Evolutionary conservation across 768 basidiomycete genomes (phyloP).

Genomic region (Amanita subjunquillea): DNA sequence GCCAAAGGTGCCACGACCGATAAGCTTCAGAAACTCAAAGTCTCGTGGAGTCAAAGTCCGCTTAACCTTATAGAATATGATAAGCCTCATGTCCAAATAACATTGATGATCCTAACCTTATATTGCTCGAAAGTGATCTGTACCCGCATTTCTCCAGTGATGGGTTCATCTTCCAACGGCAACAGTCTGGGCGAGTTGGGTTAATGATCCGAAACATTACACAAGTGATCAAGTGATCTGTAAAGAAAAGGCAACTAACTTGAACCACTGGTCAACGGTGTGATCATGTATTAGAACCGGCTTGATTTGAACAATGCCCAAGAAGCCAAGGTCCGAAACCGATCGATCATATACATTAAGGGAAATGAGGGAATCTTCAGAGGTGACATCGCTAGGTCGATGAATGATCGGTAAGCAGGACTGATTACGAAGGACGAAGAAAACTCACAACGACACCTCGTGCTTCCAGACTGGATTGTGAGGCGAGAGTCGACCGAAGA

Average conservation of each 20-base stretch:
- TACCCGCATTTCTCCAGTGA: slow-evolving; percentile 89
- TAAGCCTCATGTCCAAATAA: slow-evolving; percentile 7
- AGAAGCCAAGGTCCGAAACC: slow-evolving; percentile 76
- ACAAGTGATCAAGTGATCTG: slow-evolving; percentile 4
- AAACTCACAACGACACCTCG: slow-evolving; percentile 92
- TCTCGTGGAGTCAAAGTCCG: slow-evolving; percentile 86
- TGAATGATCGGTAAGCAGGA: not conserved
- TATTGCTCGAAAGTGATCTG: slow-evolving; percentile 90
- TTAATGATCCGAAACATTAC: not conserved
- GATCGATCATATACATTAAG: slow-evolving; percentile 88
- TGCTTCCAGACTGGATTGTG: slow-evolving; percentile 99
- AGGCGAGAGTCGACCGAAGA: slow-evolving; percentile 59
- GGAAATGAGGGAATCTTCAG: slow-evolving; percentile 71
- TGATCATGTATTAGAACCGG: slow-evolving; percentile 88
- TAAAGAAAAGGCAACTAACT: slow-evolving; percentile 40
- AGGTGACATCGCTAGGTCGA: slow-evolving; percentile 79
- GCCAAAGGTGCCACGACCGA: slow-evolving; percentile 96
- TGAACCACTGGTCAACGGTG: slow-evolving; percentile 95
- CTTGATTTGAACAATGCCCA: slow-evolving; percentile 87
- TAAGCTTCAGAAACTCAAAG: slow-evolving; percentile 97
- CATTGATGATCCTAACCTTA: slow-evolving; percentile 48
- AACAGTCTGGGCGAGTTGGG: slow-evolving; percentile 42
- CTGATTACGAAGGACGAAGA: slow-evolving; percentile 1
- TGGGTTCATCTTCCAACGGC: slow-evolving; percentile 68
- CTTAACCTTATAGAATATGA: slow-evolving; percentile 48